phyloP scores from a whole-genome alignment of 2,329 filamentous ascomycete genomes.

The Apiospora kogelbergensis region DNA sequence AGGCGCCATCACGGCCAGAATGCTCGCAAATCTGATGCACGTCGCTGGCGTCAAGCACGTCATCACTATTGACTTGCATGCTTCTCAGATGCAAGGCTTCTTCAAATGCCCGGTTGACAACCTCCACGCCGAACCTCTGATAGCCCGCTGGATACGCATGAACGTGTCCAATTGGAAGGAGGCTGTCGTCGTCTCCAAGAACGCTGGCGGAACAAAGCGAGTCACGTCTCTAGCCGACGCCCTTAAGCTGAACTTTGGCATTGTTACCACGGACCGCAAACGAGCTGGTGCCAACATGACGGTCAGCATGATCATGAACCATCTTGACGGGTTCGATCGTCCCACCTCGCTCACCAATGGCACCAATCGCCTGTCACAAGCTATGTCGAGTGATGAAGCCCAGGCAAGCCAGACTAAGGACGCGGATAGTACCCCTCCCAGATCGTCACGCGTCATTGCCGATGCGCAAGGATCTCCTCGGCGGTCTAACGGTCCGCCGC shows the following conservation, averaged over 20 bases:
- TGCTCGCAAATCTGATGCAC: constrained; percentile 92
- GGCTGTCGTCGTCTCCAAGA: constrained; percentile 96
- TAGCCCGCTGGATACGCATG: constrained; percentile 91
- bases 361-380: constrained; percentile 22
- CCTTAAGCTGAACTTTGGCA: constrained; percentile 94
- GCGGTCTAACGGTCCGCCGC: constrained; percentile 31
- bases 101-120: constrained; percentile 98
- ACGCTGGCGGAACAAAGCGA: constrained; percentile 93
- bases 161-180: constrained; percentile 87
- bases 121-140: constrained; percentile 90
- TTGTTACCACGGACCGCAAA: constrained; percentile 83
- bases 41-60: constrained; percentile 97
- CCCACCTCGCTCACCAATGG: constrained; percentile 24
- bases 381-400: constrained; percentile 22
- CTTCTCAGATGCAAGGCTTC: constrained; percentile 99
- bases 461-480: constrained; percentile 46
- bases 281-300: constrained; percentile 65
- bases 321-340: constrained; percentile 55
- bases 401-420: constrained; percentile 23
- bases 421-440: constrained; percentile 23
- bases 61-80: constrained; percentile 94
- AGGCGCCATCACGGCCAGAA: constrained; percentile 92
- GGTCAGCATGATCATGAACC: constrained; percentile 74
- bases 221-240: constrained; percentile 95
- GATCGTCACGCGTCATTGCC: constrained; percentile 30